Evolutionary conservation across 1,284 basidiomycete species (phyloP).

Genomic region (Ganoderma sinense): DNA sequence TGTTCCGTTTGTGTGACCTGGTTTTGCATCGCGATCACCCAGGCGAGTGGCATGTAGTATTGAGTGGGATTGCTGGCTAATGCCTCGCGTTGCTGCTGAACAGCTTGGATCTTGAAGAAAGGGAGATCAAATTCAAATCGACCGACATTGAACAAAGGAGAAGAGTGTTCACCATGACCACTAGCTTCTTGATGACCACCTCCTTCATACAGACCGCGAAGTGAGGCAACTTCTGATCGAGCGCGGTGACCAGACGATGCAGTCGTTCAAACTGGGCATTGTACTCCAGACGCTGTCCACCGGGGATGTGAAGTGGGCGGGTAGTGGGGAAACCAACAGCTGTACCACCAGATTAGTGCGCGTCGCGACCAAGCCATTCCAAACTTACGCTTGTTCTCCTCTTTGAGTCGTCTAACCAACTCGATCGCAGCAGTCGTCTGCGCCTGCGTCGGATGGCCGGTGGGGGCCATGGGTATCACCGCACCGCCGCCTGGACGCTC

Average conservation of each 20-base stretch:
- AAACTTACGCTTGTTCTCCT: slow-evolving; percentile 27
- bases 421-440: slow-evolving; percentile 27
- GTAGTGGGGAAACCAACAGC: neutral
- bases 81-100: slow-evolving; percentile 59
- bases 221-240: slow-evolving; percentile 58
- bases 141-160: slow-evolving; percentile 6
- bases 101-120: slow-evolving; percentile 52
- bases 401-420: slow-evolving; percentile 43
- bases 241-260: slow-evolving; percentile 49
- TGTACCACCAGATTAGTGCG: neutral
- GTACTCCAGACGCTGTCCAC: slow-evolving; percentile 60
- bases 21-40: slow-evolving; percentile 53
- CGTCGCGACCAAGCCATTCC: neutral
- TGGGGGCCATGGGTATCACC: neutral
- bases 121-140: neutral
- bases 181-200: slow-evolving; percentile 52
- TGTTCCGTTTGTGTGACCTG: slow-evolving; percentile 53
- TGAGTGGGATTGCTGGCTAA: slow-evolving; percentile 52
- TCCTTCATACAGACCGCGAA: slow-evolving; percentile 54
- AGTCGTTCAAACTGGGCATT: slow-evolving; percentile 57
- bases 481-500: slow-evolving; percentile 1
- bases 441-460: neutral
- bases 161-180: slow-evolving; percentile 57
- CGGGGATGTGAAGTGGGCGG: slow-evolving; percentile 42
- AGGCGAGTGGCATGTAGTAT: slow-evolving; percentile 55